Conservation (phyloP, 2,329 filamentous ascomycete genomes). For the Trichophyton mentagrophytes region DNA sequence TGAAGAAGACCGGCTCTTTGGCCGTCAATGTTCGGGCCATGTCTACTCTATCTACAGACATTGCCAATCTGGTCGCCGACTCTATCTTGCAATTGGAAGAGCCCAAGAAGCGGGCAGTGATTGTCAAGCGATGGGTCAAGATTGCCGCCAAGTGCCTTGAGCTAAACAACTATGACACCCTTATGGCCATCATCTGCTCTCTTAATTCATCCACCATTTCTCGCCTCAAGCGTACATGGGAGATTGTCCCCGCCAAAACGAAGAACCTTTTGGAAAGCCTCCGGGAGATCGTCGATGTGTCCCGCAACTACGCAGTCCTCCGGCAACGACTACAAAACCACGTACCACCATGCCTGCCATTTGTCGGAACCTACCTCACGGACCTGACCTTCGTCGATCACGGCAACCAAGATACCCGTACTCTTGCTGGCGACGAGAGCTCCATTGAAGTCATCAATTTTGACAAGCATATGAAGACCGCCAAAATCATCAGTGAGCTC, state of each 20-base stretch:
- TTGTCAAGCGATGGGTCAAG: conserved; percentile 98
- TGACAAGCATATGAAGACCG: conserved; percentile 89
- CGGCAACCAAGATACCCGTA: conserved; percentile 76
- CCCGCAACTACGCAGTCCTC: conserved; percentile 80
- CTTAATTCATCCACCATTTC: conserved; percentile 84
- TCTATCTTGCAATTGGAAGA: conserved; percentile 82
- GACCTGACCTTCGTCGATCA: conserved; percentile 93
- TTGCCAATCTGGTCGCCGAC: conserved; percentile 86
- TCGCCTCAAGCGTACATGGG: conserved; percentile 84
- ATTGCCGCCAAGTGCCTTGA: conserved; percentile 75
- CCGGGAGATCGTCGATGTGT: conserved; percentile 73
- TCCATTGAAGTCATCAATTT: conserved; percentile 82
- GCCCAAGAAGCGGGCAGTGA: conserved; percentile 74
- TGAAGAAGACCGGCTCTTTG: conserved; percentile 66
- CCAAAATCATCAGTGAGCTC: conserved; percentile 88
- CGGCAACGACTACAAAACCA: conserved; percentile 73
- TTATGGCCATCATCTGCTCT: conserved; percentile 95
- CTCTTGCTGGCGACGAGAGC: conserved; percentile 53
- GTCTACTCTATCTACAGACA: conserved; percentile 80
- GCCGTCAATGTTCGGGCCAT: conserved; percentile 88
- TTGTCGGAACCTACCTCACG: conserved; percentile 90
- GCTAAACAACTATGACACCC: conserved; percentile 85
- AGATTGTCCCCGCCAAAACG: conserved; percentile 69
- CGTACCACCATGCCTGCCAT: conserved; percentile 83
- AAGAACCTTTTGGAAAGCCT: conserved; percentile 67